phyloP scores from a whole-genome alignment of 2,329 filamentous ascomycete genomes.

The Metarhizium album region DNA sequence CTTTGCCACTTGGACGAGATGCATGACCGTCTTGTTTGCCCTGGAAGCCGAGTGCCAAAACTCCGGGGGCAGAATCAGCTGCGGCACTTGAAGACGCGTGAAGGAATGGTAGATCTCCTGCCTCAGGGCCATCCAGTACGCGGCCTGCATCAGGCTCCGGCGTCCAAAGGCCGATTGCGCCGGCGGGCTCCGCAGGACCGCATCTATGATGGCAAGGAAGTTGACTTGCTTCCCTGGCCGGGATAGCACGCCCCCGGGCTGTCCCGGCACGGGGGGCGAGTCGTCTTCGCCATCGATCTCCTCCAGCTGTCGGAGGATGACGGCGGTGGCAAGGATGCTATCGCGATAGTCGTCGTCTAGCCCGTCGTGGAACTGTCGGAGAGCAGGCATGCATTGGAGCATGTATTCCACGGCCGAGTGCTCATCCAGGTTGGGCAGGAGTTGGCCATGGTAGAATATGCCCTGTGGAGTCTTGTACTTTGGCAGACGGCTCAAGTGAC shows the following conservation, averaged over 20 bases:
- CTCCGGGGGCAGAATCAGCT: slow-evolving; percentile 24
- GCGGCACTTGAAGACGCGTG: slow-evolving; percentile 25
- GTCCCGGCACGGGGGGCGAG: background rate
- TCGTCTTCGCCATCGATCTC: slow-evolving; percentile 30
- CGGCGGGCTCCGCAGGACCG: slow-evolving; percentile 26
- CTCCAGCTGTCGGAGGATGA: slow-evolving; percentile 29
- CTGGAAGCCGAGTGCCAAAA: slow-evolving; percentile 24
- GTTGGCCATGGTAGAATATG: slow-evolving; percentile 27
- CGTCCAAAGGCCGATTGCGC: slow-evolving; percentile 25
- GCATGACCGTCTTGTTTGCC: slow-evolving; percentile 29
- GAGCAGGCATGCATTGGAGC: slow-evolving; percentile 27
- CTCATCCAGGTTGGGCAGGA: slow-evolving; percentile 22
- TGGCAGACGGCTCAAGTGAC: slow-evolving; percentile 27
- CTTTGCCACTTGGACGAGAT: slow-evolving; percentile 29
- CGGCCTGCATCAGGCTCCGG: slow-evolving; percentile 26
- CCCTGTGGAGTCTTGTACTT: slow-evolving; percentile 25
- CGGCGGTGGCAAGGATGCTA: slow-evolving; percentile 29
- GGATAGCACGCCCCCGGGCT: background rate
- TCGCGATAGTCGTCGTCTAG: slow-evolving; percentile 28
- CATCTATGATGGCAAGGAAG: slow-evolving; percentile 30
- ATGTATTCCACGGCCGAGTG: slow-evolving; percentile 31
- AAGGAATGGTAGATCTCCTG: slow-evolving; percentile 32
- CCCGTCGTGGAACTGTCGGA: slow-evolving; percentile 25
- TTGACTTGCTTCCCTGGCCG: slow-evolving; percentile 18
- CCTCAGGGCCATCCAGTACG: slow-evolving; percentile 30